Conservation (phyloP, 1,284 basidiomycete genomes). For the Amylostereum chailletii region DNA sequence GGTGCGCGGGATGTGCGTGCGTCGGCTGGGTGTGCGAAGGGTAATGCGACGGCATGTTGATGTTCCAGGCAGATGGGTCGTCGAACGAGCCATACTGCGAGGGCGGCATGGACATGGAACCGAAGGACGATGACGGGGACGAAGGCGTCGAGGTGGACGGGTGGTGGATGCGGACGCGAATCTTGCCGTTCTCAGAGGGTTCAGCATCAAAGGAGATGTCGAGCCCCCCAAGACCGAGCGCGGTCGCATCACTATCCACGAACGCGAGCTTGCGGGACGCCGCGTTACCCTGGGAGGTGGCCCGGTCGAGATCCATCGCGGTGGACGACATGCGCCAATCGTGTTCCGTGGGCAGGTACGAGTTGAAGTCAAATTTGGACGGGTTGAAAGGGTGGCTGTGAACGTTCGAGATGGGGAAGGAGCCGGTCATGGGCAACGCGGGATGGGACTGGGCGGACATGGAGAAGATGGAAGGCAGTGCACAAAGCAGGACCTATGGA, state of each 20-base stretch:
- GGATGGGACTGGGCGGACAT: constrained; percentile 40
- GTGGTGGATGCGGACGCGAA: constrained; percentile 62
- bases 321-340: constrained; percentile 39
- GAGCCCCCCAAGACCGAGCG: constrained; percentile 45
- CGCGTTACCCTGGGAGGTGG: constrained; percentile 16
- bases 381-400: constrained; percentile 29
- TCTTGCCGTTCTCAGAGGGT: constrained; percentile 56
- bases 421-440: constrained; percentile 43
- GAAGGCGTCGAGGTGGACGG: constrained; percentile 33
- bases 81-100: constrained; percentile 19
- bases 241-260: constrained; percentile 36
- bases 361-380: constrained; percentile 39
- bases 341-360: constrained; percentile 29
- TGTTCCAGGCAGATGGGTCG: constrained; percentile 21
- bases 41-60: constrained; percentile 20
- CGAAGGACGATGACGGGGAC: constrained; percentile 16
- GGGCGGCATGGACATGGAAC: constrained; percentile 26
- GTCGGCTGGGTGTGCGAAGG: constrained; percentile 10
- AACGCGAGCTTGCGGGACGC: constrained; percentile 41
- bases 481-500: constrained; percentile 56
- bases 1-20: constrained; percentile 10
- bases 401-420: constrained; percentile 34
- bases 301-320: constrained; percentile 45
- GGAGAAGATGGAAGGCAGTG: constrained; percentile 65
- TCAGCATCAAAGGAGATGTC: constrained; percentile 66